phyloP scores from a whole-genome alignment of 2,329 filamentous ascomycete genomes.

The Colletotrichum sp. region DNA sequence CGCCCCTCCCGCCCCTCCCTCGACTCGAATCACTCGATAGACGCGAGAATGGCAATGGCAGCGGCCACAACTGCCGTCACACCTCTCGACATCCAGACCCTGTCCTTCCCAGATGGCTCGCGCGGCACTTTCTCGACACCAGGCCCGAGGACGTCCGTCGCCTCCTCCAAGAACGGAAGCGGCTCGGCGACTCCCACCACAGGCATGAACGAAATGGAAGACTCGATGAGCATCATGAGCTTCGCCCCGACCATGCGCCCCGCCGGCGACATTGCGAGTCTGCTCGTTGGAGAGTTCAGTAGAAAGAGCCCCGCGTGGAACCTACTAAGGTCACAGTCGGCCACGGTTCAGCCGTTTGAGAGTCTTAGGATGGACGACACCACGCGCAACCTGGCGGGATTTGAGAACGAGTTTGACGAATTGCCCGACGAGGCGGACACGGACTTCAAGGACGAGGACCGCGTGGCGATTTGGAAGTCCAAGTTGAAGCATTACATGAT shows the following conservation, averaged over 20 bases:
- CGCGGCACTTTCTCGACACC: slow-evolving; percentile 65
- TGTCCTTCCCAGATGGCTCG: slow-evolving; percentile 74
- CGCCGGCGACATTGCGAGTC: slow-evolving; percentile 78
- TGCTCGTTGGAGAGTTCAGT: slow-evolving; percentile 75
- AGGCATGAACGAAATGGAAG: slow-evolving; percentile 58
- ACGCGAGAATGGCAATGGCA: slow-evolving; percentile 39
- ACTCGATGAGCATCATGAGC: slow-evolving; percentile 71
- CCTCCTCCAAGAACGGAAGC: slow-evolving; percentile 42
- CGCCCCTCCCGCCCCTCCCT: slow-evolving; percentile 46
- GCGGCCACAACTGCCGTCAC: slow-evolving; percentile 86
- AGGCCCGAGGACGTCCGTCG: slow-evolving; percentile 32
- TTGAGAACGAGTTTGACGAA: slow-evolving; percentile 79
- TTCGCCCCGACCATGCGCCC: slow-evolving; percentile 67
- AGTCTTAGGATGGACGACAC: slow-evolving; percentile 43
- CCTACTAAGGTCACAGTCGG: slow-evolving; percentile 67
- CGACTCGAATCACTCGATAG: slow-evolving; percentile 36
- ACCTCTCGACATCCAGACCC: slow-evolving; percentile 78
- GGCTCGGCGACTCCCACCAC: slow-evolving; percentile 44
- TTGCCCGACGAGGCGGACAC: slow-evolving; percentile 62
- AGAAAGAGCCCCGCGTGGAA: slow-evolving; percentile 73
- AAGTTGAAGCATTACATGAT: slow-evolving; percentile 98
- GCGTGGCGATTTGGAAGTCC: slow-evolving; percentile 80
- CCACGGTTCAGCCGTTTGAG: slow-evolving; percentile 67
- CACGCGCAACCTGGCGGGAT: slow-evolving; percentile 66
- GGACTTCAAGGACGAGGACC: slow-evolving; percentile 55